Percentiles rank a stretch among this genome's conserved stretches.
phyloP scores from a whole-genome alignment of 306 rosid species.

The Corylus americana region DNA sequence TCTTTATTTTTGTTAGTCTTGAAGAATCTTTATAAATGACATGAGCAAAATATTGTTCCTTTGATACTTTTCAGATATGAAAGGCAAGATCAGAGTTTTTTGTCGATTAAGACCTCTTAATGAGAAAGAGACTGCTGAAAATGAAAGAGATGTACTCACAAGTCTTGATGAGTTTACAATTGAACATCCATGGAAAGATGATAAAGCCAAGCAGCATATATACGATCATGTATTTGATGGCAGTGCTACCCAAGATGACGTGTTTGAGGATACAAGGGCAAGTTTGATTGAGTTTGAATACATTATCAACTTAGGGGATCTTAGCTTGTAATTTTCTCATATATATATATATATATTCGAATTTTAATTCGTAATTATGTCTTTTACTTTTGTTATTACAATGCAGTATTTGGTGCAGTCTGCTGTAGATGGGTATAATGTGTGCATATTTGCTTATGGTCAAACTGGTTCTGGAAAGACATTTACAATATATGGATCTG shows the following conservation, averaged over 20 bases:
- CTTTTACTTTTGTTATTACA: conserved; percentile 8
- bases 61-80: conserved; percentile 74
- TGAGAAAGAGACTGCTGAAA: conserved; percentile 66
- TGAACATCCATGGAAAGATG: conserved; percentile 94
- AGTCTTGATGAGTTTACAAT: conserved; percentile 76
- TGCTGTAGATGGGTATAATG: conserved; percentile 86
- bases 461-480: conserved; percentile 98
- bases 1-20: neutral
- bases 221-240: conserved; percentile 85
- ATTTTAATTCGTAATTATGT: conserved; percentile 2
- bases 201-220: conserved; percentile 70
- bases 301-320: conserved; percentile 2
- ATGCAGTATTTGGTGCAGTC: conserved; percentile 94
- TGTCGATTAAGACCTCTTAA: conserved; percentile 83
- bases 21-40: neutral
- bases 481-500: conserved; percentile 82
- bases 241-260: conserved; percentile 68
- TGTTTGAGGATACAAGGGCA: conserved; percentile 95
- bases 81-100: conserved; percentile 94
- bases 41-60: conserved; percentile 8
- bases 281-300: conserved; percentile 34
- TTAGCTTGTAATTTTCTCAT: neutral
- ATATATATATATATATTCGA: conserved; percentile 2
- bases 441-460: conserved; percentile 93
- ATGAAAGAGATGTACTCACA: conserved; percentile 49